Conservation (phyloP, 176 grass and related monocot species). For the Poa pratensis region DNA sequence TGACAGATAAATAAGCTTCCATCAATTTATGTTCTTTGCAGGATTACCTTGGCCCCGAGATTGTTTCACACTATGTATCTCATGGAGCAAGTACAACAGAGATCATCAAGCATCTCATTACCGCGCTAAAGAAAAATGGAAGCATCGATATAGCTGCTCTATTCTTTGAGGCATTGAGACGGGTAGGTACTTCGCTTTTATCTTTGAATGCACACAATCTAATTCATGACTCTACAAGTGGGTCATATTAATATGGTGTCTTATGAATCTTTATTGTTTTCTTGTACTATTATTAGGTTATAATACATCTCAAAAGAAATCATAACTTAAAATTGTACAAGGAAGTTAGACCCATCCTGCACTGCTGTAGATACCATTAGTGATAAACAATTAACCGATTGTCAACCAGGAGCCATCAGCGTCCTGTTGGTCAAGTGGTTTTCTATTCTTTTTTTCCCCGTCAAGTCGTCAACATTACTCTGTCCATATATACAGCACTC, state of each 20-base stretch:
- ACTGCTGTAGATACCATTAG: neutral
- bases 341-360: neutral
- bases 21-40: constrained; percentile 42
- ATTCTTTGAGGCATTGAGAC: constrained; percentile 85
- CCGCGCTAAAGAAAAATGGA: constrained; percentile 73
- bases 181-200: constrained; percentile 58
- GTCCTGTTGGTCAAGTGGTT: neutral
- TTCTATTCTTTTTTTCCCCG: neutral
- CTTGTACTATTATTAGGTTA: constrained; percentile 16
- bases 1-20: constrained; percentile 13
- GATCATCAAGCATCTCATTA: constrained; percentile 92
- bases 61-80: constrained; percentile 87
- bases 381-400: neutral
- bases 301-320: constrained; percentile 1
- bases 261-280: neutral
- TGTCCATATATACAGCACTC: neutral
- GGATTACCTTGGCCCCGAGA: constrained; percentile 91
- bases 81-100: constrained; percentile 81
- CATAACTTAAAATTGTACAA: neutral
- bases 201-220: constrained; percentile 19
- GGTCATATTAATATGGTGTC: constrained; percentile 14
- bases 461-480: neutral
- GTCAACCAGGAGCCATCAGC: neutral
- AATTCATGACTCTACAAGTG: neutral
- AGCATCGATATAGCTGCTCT: constrained; percentile 60